phyloP scores from a whole-genome alignment of 257 asterid species.

The Lycium ferocissimum region DNA sequence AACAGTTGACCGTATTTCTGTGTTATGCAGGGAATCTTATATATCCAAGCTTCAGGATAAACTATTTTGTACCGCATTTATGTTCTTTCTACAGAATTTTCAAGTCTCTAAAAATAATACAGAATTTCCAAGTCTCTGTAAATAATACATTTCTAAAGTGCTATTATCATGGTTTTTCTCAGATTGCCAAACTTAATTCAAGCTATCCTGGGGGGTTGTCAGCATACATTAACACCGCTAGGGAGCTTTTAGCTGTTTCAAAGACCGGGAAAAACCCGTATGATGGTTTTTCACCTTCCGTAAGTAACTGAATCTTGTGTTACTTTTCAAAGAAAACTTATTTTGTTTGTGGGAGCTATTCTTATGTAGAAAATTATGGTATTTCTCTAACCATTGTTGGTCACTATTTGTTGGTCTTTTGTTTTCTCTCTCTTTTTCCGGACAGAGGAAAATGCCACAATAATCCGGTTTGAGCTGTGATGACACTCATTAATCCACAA shows the following conservation, averaged over 20 bases:
- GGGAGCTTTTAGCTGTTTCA: slow-evolving; percentile 92
- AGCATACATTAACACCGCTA: slow-evolving; percentile 82
- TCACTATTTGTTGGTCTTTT: neutral
- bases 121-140: too few species aligned
- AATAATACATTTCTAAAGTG: neutral
- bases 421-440: neutral
- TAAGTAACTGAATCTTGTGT: slow-evolving; percentile 52
- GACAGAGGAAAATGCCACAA: neutral
- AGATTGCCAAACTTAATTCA: slow-evolving; percentile 82
- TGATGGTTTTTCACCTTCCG: slow-evolving; percentile 96
- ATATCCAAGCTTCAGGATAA: neutral
- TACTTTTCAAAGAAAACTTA: slow-evolving; percentile 20
- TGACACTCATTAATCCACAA: neutral
- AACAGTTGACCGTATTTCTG: neutral
- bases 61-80: neutral
- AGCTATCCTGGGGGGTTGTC: slow-evolving; percentile 90
- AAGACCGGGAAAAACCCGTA: slow-evolving; percentile 94
- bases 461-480: neutral
- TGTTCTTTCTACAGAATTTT: too few species aligned
- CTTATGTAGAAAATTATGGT: neutral
- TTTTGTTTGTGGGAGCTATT: neutral
- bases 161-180: slow-evolving; percentile 26
- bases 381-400: neutral
- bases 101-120: too few species aligned
- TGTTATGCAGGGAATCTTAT: neutral